phyloP scores from a whole-genome alignment of 495 filamentous ascomycete species.

The Hypoxylon fuscum region DNA sequence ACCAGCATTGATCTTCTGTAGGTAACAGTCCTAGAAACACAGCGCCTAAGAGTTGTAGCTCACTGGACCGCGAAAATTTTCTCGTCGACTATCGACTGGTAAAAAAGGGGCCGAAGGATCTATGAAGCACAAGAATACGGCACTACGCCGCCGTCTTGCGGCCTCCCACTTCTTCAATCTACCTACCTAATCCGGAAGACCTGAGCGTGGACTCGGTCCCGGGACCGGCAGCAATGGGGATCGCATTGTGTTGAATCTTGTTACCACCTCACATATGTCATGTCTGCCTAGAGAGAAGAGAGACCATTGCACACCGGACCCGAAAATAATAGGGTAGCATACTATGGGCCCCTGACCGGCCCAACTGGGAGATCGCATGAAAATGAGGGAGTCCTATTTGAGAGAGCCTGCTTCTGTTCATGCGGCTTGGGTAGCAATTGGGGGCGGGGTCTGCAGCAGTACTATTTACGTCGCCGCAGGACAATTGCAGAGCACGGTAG shows the following conservation, averaged over 20 bases:
- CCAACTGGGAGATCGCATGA: neutral
- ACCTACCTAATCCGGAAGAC: slow-evolving; percentile 11
- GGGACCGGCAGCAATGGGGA: neutral
- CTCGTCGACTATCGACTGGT: slow-evolving; percentile 3
- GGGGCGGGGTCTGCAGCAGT: slow-evolving; percentile 33
- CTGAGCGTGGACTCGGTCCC: neutral
- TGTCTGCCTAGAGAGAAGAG: no score
- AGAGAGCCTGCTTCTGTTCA: slow-evolving; percentile 12
- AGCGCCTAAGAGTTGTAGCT: slow-evolving; percentile 3
- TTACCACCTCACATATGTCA: neutral
- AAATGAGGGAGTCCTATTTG: neutral
- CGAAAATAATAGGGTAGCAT: neutral
- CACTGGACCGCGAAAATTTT: slow-evolving; percentile 1
- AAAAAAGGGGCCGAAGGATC: slow-evolving; percentile 27
- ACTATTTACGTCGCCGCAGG: slow-evolving; percentile 17
- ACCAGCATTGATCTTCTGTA: neutral
- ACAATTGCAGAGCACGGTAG: slow-evolving; percentile 10
- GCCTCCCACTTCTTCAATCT: neutral
- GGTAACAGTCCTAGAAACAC: neutral
- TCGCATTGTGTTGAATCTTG: no score
- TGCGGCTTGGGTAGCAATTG: slow-evolving; percentile 21
- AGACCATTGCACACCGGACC: no score
- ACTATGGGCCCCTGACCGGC: neutral
- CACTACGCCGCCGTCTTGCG: slow-evolving; percentile 23
- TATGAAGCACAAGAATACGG: neutral